Evolutionary conservation across 768 basidiomycete genomes (phyloP).

Genomic region (Paxillus ammoniavirescens): DNA sequence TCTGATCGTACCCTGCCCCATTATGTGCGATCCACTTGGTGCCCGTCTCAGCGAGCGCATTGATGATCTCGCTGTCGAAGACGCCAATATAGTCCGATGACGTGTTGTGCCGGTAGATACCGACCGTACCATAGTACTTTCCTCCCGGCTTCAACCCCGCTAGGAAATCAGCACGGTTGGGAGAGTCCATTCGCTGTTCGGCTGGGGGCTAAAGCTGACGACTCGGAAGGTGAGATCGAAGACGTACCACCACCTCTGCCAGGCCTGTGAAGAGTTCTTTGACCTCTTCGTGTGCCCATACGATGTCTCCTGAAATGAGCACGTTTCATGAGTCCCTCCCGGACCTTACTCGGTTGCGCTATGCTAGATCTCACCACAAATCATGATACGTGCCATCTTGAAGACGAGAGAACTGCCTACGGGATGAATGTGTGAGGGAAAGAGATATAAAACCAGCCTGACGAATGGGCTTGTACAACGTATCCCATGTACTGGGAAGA

Average conservation of each 20-base stretch:
- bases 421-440: not conserved
- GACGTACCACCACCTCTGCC: slow-evolving; percentile 75
- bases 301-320: slow-evolving; percentile 52
- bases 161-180: slow-evolving; percentile 67
- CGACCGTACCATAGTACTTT: slow-evolving; percentile 71
- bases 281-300: slow-evolving; percentile 81
- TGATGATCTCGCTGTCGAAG: slow-evolving; percentile 79
- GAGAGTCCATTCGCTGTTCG: slow-evolving; percentile 52
- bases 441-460: not conserved
- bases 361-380: slow-evolving; percentile 31
- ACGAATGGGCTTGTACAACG: not conserved
- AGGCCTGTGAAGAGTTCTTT: slow-evolving; percentile 61
- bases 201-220: not conserved
- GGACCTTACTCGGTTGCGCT: not conserved
- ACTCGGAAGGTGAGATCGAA: not conserved
- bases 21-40: slow-evolving; percentile 88
- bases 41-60: slow-evolving; percentile 50
- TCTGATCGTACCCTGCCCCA: slow-evolving; percentile 90
- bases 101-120: slow-evolving; percentile 76
- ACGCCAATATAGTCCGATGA: slow-evolving; percentile 65
- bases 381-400: slow-evolving; percentile 29
- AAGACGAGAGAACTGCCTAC: not conserved
- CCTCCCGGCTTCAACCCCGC: slow-evolving; percentile 59
- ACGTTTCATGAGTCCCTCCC: not conserved
- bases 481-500: not conserved